Conservation (phyloP, 805 yeast genomes). For the Clavispora vitiphila region DNA sequence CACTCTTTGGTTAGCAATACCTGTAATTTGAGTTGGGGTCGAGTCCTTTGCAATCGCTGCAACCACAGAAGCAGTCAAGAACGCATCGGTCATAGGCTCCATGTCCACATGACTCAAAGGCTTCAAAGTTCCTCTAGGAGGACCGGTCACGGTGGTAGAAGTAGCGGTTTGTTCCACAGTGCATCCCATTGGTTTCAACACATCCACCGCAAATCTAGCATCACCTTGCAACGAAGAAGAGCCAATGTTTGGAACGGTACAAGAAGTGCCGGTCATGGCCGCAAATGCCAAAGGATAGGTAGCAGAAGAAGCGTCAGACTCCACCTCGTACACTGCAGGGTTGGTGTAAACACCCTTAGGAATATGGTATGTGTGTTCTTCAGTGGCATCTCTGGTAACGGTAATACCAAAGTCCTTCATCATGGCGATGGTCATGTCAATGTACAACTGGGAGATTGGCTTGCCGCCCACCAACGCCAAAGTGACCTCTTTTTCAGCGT, state of each 20-base stretch:
- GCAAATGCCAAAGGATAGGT: slow-evolving; percentile 97
- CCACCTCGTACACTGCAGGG: slow-evolving; percentile 83
- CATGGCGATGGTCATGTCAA: slow-evolving; percentile 96
- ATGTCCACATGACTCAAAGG: slow-evolving; percentile 80
- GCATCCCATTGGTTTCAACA: slow-evolving; percentile 93
- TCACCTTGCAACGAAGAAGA: slow-evolving; percentile 91
- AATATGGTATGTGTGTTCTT: slow-evolving; percentile 81
- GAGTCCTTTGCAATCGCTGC: slow-evolving; percentile 79
- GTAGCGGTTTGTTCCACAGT: slow-evolving; percentile 73
- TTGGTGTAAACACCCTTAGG: slow-evolving; percentile 78
- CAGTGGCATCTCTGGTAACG: slow-evolving; percentile 65
- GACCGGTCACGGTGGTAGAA: slow-evolving; percentile 91
- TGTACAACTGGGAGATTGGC: slow-evolving; percentile 92
- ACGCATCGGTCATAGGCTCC: slow-evolving; percentile 99
- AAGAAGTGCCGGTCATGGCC: slow-evolving; percentile 89
- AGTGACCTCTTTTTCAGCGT: slow-evolving; percentile 83
- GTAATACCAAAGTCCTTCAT: slow-evolving; percentile 84
- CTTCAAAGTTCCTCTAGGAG: slow-evolving; percentile 60
- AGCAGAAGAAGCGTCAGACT: slow-evolving; percentile 96
- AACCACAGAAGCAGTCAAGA: slow-evolving; percentile 91
- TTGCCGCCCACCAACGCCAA: slow-evolving; percentile 90
- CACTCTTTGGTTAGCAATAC: slow-evolving; percentile 97
- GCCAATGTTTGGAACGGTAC: slow-evolving; percentile 93
- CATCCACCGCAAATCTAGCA: slow-evolving; percentile 93
- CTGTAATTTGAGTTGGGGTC: slow-evolving; percentile 67